A percentile compares a stretch with the other conserved stretches of the same genome.
phyloP scores from a whole-genome alignment of 148 eudicot genomes.

The Camellia granthamiana region DNA sequence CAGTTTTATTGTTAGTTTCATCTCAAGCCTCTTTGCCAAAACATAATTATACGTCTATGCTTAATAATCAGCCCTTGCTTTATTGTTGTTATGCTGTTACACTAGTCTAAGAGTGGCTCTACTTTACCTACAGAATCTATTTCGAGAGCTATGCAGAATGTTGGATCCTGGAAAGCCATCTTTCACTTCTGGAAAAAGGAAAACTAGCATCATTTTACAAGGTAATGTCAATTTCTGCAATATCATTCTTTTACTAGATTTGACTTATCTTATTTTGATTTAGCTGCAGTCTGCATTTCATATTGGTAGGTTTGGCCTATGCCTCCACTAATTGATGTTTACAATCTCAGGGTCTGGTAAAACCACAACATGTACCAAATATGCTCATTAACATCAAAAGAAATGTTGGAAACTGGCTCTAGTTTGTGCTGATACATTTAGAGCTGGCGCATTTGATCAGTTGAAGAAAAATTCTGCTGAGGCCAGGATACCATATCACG shows the following conservation, averaged over 20 bases:
- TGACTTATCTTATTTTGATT: too few species aligned
- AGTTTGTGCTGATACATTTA: conserved; percentile 97
- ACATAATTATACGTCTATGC: too few species aligned
- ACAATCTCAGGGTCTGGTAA: conserved; percentile 77
- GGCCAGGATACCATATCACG: conserved; percentile 95
- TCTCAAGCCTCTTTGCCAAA: too few species aligned
- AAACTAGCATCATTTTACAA: conserved; percentile 43
- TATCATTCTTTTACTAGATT: too few species aligned
- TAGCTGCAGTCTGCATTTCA: too few species aligned
- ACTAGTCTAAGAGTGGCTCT: background rate
- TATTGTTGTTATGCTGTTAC: background rate
- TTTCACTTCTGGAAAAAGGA: conserved; percentile 81
- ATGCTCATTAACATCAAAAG: conserved; percentile 93
- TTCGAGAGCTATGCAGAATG: conserved; percentile 88
- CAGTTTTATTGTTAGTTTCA: too few species aligned
- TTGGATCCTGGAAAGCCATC: conserved; percentile 96
- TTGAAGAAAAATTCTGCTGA: conserved; percentile 97
- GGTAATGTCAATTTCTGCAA: too few species aligned
- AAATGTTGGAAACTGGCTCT: conserved; percentile 95
- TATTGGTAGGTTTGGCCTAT: too few species aligned
- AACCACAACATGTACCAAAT: conserved; percentile 98
- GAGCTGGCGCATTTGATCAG: conserved; percentile 99
- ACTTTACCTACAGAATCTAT: conserved; percentile 58
- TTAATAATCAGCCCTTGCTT: too few species aligned
- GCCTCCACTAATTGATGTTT: too few species aligned